A percentile compares a stretch with the other conserved stretches of the same genome.
Conservation (phyloP, 2,329 filamentous ascomycete species). For the Epichloe aotearoae region DNA sequence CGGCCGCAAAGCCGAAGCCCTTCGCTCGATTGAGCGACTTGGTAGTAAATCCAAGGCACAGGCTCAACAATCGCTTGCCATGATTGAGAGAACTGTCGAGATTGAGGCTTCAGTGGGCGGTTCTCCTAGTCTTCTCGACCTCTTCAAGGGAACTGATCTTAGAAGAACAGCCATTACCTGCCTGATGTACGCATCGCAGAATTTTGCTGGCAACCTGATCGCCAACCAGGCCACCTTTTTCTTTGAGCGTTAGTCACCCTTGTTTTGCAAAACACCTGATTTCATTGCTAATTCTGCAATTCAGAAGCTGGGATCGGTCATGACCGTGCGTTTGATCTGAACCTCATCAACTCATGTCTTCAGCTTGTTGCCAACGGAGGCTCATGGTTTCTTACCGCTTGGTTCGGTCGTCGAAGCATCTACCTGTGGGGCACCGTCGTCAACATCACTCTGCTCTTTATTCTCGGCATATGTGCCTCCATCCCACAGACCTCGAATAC, state of each 20-base stretch:
- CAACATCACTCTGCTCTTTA: conserved; percentile 22
- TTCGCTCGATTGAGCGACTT: conserved; percentile 32
- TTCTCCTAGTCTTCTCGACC: conserved; percentile 31
- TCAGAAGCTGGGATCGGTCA: conserved; percentile 10
- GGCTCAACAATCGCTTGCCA: conserved; percentile 30
- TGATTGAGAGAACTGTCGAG: conserved; percentile 44
- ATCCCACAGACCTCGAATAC: conserved; percentile 17
- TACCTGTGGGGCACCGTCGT: conserved; percentile 23
- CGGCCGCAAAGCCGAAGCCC: conserved; percentile 29
- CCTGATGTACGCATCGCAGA: conserved; percentile 44
- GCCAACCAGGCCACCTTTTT: conserved; percentile 50
- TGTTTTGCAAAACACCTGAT: no score
- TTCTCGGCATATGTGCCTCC: conserved; percentile 23
- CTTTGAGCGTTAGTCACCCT: conserved; percentile 26
- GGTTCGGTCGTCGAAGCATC: conserved; percentile 26
- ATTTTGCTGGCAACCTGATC: conserved; percentile 46
- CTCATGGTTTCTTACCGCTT: conserved; percentile 22
- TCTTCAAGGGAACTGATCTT: conserved; percentile 40
- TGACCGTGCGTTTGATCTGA: conserved; percentile 13
- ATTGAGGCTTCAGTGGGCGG: conserved; percentile 30
- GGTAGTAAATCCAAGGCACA: conserved; percentile 10
- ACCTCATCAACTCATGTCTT: conserved; percentile 16
- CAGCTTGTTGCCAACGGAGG: conserved; percentile 21
- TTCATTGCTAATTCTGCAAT: background rate
- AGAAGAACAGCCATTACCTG: conserved; percentile 43